A percentile compares a stretch with the other conserved stretches of the same genome.
Evolutionary conservation across 225 moss, liverwort and hornwort species (phyloP).

Genomic region (Lunularia cruciata): DNA sequence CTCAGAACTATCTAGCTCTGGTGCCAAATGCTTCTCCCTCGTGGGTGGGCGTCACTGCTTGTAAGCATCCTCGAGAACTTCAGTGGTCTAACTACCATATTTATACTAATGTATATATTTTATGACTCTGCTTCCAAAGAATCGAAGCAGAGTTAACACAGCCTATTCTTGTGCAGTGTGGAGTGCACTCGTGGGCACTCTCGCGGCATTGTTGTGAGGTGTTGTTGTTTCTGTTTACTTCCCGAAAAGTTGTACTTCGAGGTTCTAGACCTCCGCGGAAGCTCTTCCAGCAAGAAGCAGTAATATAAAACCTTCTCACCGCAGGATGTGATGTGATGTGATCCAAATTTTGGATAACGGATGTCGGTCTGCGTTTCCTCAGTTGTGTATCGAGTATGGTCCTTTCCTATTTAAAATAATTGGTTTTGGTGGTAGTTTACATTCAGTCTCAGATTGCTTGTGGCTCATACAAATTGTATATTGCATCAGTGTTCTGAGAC

Average conservation of each 20-base stretch:
- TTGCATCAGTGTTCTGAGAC: no score
- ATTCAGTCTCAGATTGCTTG: no score
- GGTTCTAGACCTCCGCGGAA: not conserved
- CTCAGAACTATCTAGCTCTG: conserved; percentile 11
- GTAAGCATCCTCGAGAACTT: conserved; percentile 7
- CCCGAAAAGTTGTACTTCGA: not conserved
- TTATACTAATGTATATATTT: conserved; percentile 15
- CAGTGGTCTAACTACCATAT: conserved; percentile 1
- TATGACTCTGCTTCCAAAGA: conserved; percentile 9
- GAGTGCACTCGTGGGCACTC: not conserved
- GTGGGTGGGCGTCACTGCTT: conserved; percentile 12
- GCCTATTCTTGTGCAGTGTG: conserved; percentile 2
- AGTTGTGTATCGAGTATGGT: no score
- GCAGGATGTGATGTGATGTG: no score
- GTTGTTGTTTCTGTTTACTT: conserved; percentile 6
- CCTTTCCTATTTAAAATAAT: no score
- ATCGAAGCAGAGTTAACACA: conserved; percentile 7
- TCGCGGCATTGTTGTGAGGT: conserved; percentile 10
- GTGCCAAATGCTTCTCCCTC: conserved; percentile 15
- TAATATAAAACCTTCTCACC: not conserved
- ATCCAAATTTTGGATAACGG: no score
- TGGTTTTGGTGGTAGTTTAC: no score
- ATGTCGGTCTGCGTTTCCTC: no score
- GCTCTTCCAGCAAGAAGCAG: conserved; percentile 6
- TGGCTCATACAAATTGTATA: no score